Evolutionary conservation across 495 filamentous ascomycete genomes (phyloP).

Genomic region (Extremus antarcticus): DNA sequence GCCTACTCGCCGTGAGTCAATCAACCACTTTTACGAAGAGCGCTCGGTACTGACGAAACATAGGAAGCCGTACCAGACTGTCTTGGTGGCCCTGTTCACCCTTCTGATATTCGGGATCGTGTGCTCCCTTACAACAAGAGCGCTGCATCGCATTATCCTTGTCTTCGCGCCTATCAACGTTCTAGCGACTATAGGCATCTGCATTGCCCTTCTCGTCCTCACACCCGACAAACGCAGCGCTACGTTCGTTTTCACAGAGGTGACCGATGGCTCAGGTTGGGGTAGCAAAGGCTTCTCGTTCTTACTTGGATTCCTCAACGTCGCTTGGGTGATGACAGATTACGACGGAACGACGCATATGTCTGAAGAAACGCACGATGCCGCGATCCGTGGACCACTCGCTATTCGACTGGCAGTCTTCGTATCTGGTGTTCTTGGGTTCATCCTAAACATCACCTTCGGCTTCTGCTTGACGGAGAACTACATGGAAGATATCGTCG

Average conservation of each 20-base stretch:
- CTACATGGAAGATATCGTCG: constrained; percentile 52
- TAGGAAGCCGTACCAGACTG: constrained; percentile 53
- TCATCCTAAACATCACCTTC: constrained; percentile 55
- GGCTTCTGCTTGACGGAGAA: constrained; percentile 50
- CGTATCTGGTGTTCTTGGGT: constrained; percentile 54
- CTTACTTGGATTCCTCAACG: constrained; percentile 57
- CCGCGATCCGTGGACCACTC: constrained; percentile 52
- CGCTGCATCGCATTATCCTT: constrained; percentile 49
- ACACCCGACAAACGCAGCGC: constrained; percentile 49
- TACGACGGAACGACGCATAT: constrained; percentile 68
- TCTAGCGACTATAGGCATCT: constrained; percentile 41
- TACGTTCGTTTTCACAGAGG: constrained; percentile 52
- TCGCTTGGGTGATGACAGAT: constrained; percentile 67
- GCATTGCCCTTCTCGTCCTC: constrained; percentile 48
- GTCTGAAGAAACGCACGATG: constrained; percentile 65
- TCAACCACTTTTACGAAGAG: constrained; percentile 16
- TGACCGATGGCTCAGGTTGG: constrained; percentile 52
- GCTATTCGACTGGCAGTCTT: constrained; percentile 55
- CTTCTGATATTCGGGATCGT: constrained; percentile 50
- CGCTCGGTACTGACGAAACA: constrained; percentile 18
- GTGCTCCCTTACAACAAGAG: constrained; percentile 55
- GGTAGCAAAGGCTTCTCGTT: constrained; percentile 53
- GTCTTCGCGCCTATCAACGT: constrained; percentile 67
- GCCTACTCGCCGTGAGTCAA: constrained; percentile 37
- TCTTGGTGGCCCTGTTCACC: constrained; percentile 47